Evolutionary conservation across 805 yeast species (phyloP).

Genomic region (Cyberlindnera lachancei): DNA sequence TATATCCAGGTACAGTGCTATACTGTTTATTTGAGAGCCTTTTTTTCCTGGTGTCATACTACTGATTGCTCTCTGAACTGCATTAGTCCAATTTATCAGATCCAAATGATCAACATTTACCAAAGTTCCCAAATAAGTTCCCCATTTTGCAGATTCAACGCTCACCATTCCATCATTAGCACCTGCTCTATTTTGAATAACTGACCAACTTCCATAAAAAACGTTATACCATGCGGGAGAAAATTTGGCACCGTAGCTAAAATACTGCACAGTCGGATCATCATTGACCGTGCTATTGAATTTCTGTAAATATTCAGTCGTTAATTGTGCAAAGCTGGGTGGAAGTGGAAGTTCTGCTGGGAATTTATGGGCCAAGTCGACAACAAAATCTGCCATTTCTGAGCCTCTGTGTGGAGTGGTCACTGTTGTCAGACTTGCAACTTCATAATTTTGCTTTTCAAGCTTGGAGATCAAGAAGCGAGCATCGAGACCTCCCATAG

Average conservation of each 20-base stretch:
- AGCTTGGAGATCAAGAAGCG: slow-evolving; percentile 63
- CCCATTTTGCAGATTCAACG: slow-evolving; percentile 76
- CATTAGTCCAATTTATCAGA: slow-evolving; percentile 74
- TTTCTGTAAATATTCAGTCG: slow-evolving; percentile 41
- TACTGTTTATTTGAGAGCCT: slow-evolving; percentile 46
- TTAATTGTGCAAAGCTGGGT: slow-evolving; percentile 53
- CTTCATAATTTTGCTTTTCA: slow-evolving; percentile 38
- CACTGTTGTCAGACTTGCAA: slow-evolving; percentile 73
- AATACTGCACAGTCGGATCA: slow-evolving; percentile 60
- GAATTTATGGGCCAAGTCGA: slow-evolving; percentile 25
- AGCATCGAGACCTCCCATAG: slow-evolving; percentile 92
- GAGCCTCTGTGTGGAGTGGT: slow-evolving; percentile 89
- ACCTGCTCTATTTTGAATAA: slow-evolving; percentile 41
- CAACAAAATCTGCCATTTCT: slow-evolving; percentile 67
- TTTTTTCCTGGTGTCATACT: slow-evolving; percentile 7
- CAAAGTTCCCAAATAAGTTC: slow-evolving; percentile 71
- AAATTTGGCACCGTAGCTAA: slow-evolving; percentile 77
- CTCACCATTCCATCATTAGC: slow-evolving; percentile 86
- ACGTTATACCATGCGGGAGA: slow-evolving; percentile 54
- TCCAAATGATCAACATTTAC: slow-evolving; percentile 80
- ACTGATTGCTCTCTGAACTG: slow-evolving; percentile 28
- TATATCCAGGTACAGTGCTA: slow-evolving; percentile 58
- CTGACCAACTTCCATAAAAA: slow-evolving; percentile 56
- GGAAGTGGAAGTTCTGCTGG: slow-evolving; percentile 23
- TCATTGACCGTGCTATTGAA: slow-evolving; percentile 50